Conservation (phyloP, 2,329 filamentous ascomycete genomes). For the Huntiella moniliformis region DNA sequence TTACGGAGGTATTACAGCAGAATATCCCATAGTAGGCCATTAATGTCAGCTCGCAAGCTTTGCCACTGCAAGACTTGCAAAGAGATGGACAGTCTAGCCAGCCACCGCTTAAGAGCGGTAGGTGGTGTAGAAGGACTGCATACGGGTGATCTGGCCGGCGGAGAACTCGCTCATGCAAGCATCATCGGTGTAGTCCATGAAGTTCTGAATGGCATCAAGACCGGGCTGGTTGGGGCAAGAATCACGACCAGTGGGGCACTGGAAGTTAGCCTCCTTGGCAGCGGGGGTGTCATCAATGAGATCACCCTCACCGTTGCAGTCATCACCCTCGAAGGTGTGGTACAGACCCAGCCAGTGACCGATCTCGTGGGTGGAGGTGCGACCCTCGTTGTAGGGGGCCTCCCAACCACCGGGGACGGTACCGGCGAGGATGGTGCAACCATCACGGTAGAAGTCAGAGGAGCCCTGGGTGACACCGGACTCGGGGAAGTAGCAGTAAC, state of each 20-base stretch:
- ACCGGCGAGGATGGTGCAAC: constrained; percentile 22
- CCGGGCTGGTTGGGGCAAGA: constrained; percentile 18
- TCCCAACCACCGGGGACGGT: constrained; percentile 22
- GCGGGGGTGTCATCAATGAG: constrained; percentile 24
- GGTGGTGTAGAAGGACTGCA: constrained; percentile 10
- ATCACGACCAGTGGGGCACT: constrained; percentile 22
- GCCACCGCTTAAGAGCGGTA: constrained; percentile 6
- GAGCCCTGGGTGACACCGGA: constrained; percentile 16
- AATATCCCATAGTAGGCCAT: too few species aligned
- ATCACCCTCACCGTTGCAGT: constrained; percentile 21
- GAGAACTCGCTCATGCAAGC: constrained; percentile 28
- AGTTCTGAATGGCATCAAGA: constrained; percentile 22
- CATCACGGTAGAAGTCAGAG: constrained; percentile 20
- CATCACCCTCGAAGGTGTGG: constrained; percentile 27
- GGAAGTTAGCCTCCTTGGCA: constrained; percentile 17
- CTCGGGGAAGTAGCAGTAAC: constrained; percentile 29
- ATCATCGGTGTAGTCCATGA: constrained; percentile 25
- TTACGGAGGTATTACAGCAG: too few species aligned
- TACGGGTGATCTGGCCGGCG: constrained; percentile 18
- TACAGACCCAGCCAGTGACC: constrained; percentile 31
- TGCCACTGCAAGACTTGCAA: too few species aligned
- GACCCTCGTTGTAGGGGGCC: constrained; percentile 19
- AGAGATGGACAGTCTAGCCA: not conserved
- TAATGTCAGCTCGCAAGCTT: too few species aligned
- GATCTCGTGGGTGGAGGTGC: constrained; percentile 23